Percentiles rank a stretch among this genome's conserved stretches.
Conservation (phyloP, 2,329 filamentous ascomycete species). For the Stagonosporopsis cucurbitacearum region DNA sequence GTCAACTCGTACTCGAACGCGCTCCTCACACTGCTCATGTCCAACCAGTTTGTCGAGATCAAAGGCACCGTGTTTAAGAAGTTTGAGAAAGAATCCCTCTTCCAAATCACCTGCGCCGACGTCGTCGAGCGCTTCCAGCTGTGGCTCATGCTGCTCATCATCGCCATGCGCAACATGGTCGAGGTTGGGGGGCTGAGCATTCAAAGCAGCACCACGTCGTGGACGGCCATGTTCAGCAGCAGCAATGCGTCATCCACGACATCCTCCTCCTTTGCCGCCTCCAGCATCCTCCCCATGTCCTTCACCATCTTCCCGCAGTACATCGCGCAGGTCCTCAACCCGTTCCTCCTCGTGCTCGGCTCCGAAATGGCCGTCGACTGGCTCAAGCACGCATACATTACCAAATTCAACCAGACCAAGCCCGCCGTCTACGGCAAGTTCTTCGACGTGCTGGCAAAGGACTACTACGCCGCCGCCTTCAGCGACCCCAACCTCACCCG, state of each 20-base stretch:
- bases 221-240: constrained; percentile 38
- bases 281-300: constrained; percentile 83
- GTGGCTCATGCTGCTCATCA: constrained; percentile 96
- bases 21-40: constrained; percentile 86
- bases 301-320: constrained; percentile 89
- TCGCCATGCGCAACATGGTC: constrained; percentile 93
- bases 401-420: constrained; percentile 97
- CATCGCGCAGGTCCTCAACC: constrained; percentile 88
- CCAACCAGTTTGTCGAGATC: constrained; percentile 98
- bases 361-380: constrained; percentile 97
- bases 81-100: constrained; percentile 96
- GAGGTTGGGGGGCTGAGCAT: constrained; percentile 86
- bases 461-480: constrained; percentile 98
- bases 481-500: constrained; percentile 88
- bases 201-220: constrained; percentile 39
- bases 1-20: constrained; percentile 99
- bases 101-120: constrained; percentile 95
- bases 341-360: constrained; percentile 90
- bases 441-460: constrained; percentile 92
- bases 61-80: constrained; percentile 99
- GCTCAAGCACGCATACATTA: constrained; percentile 97
- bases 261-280: constrained; percentile 59
- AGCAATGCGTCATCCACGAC: neutral
- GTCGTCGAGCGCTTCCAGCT: constrained; percentile 97
- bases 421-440: constrained; percentile 88